phyloP scores from a whole-genome alignment of 768 basidiomycete species.

The Leucosporidium yakuticum region DNA sequence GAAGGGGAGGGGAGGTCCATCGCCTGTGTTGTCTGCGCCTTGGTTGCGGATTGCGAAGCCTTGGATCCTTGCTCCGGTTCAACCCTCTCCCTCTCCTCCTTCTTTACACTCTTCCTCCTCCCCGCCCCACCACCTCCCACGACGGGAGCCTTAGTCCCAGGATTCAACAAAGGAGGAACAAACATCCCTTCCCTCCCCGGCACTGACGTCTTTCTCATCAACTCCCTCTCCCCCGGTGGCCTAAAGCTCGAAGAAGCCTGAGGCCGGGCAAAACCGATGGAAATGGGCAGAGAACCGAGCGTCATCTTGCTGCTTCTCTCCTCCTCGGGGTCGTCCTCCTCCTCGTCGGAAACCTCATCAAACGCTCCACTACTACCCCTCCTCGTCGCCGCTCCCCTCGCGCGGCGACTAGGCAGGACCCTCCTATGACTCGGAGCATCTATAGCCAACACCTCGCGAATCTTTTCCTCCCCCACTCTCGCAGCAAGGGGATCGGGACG shows the following conservation, averaged over 20 bases:
- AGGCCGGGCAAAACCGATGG: conserved; percentile 13
- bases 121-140: neutral
- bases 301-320: no score
- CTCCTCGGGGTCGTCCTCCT: no score
- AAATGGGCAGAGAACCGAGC: conserved; percentile 27
- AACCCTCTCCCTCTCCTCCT: neutral
- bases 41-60: neutral
- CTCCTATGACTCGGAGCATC: conserved; percentile 28
- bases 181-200: neutral
- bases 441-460: conserved; percentile 28
- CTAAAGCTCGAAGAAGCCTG: neutral
- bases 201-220: neutral
- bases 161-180: neutral
- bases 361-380: neutral
- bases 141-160: neutral
- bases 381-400: neutral
- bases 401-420: neutral
- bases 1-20: no score
- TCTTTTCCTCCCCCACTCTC: conserved; percentile 23
- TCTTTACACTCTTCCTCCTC: neutral
- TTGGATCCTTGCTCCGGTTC: neutral
- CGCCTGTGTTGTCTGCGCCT: neutral
- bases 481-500: conserved; percentile 6
- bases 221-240: neutral
- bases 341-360: neutral